These are phyloP conservation scores for Tetracentron sinense DNA, from an alignment of 164 flowering plant genomes.

Conservation along the genomic window DNA sequence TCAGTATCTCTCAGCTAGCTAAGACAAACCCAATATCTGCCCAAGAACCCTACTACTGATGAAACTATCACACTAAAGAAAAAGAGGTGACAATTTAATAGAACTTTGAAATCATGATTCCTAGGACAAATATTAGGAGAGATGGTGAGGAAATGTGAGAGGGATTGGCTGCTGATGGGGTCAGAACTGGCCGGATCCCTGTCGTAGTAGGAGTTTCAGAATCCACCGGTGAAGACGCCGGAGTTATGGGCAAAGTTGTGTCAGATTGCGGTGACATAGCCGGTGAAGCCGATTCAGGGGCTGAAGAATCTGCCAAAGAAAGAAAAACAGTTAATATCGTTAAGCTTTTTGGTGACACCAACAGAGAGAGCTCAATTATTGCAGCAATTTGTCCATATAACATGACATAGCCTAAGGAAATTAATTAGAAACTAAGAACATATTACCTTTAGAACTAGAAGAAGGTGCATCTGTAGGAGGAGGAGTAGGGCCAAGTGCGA, in stretches of 20 bases:
- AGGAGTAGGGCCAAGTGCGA: conserved; percentile 38
- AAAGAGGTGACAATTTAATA: conserved; percentile 11
- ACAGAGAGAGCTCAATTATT: no score
- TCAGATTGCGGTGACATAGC: conserved; percentile 40
- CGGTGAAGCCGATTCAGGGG: conserved; percentile 33
- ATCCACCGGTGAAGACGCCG: conserved; percentile 31
- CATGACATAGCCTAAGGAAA: background rate
- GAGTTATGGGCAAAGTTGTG: conserved; percentile 29
- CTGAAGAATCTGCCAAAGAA: conserved; percentile 26
- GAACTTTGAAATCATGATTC: conserved; percentile 27
- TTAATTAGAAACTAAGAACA: background rate
- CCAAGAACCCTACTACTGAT: no score
- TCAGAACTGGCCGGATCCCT: conserved; percentile 41
- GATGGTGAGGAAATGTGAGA: conserved; percentile 28
- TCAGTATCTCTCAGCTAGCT: background rate
- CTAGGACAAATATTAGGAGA: conserved; percentile 31
- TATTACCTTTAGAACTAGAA: conserved; percentile 40
- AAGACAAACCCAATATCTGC: no score
- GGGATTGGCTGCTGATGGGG: conserved; percentile 41
- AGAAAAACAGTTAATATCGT: conserved; percentile 2
- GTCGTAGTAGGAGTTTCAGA: conserved; percentile 26
- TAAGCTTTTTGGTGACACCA: background rate
- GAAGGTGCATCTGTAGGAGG: conserved; percentile 35
- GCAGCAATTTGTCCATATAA: no score
- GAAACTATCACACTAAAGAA: background rate